Evolutionary conservation across 257 asterid genomes (phyloP).

Genomic region (Solanum piurae): DNA sequence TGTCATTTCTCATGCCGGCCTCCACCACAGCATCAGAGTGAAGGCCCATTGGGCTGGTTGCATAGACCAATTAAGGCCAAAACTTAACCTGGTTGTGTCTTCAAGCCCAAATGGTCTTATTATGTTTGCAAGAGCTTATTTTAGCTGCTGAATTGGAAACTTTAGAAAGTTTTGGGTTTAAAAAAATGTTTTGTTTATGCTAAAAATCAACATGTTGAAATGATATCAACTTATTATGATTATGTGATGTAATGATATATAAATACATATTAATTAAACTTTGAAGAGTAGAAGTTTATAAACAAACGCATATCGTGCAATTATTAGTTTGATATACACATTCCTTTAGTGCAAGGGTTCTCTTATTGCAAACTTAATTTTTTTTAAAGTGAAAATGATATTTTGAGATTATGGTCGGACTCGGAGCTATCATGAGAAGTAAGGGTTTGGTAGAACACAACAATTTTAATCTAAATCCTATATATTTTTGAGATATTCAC

Average conservation of each 20-base stretch:
- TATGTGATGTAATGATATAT: neutral
- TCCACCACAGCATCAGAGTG: neutral
- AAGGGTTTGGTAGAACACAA: neutral
- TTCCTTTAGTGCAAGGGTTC: neutral
- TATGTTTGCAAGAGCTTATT: neutral
- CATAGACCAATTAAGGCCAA: neutral
- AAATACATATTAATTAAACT: neutral
- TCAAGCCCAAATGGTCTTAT: neutral
- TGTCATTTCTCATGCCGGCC: neutral
- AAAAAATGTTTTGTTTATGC: neutral
- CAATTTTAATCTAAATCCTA: neutral
- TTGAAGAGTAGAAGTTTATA: neutral
- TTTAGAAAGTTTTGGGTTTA: neutral
- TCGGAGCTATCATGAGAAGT: neutral
- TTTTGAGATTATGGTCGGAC: neutral
- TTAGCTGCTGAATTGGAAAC: neutral
- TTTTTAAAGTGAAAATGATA: neutral
- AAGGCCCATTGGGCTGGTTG: neutral
- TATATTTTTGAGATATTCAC: neutral
- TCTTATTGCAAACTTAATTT: neutral
- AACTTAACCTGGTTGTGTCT: neutral
- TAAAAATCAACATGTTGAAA: neutral
- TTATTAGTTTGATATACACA: neutral
- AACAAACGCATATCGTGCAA: neutral
- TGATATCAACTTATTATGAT: neutral